phyloP scores from a whole-genome alignment of 352 stramenopile genomes.

The Pythium brachiatum region DNA sequence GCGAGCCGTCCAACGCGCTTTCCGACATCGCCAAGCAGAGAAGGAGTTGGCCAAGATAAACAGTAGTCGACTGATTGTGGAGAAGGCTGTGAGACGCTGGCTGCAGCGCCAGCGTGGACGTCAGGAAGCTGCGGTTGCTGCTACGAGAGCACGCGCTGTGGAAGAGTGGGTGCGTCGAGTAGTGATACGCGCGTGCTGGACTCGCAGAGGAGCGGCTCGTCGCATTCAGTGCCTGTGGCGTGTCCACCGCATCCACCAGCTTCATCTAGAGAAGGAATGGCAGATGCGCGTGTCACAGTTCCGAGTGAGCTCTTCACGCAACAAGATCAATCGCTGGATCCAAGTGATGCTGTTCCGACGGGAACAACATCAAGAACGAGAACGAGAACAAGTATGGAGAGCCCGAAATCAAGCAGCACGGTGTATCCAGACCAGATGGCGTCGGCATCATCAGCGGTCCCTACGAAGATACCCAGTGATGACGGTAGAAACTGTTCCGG shows the following conservation, averaged over 20 bases:
- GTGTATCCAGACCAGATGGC: neutral
- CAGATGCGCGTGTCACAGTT: neutral
- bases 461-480: neutral
- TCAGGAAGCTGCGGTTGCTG: neutral
- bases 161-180: neutral
- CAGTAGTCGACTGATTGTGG: neutral
- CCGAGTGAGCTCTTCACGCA: neutral
- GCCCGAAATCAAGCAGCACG: neutral
- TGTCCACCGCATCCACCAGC: neutral
- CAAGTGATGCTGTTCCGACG: neutral
- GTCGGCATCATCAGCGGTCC: neutral
- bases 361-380: neutral
- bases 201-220: neutral
- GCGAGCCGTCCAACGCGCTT: neutral
- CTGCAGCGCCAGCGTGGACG: neutral
- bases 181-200: neutral
- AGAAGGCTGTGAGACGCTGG: neutral
- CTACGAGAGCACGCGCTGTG: neutral
- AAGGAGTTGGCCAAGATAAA: neutral
- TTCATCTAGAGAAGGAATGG: neutral
- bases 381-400: neutral
- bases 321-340: neutral
- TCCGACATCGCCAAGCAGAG: neutral
- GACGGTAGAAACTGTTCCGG: neutral
- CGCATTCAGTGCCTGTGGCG: neutral